These are phyloP conservation scores for Cytospora leucostoma DNA, from an alignment of 2,329 filamentous ascomycete species.

Conservation along the genomic window DNA sequence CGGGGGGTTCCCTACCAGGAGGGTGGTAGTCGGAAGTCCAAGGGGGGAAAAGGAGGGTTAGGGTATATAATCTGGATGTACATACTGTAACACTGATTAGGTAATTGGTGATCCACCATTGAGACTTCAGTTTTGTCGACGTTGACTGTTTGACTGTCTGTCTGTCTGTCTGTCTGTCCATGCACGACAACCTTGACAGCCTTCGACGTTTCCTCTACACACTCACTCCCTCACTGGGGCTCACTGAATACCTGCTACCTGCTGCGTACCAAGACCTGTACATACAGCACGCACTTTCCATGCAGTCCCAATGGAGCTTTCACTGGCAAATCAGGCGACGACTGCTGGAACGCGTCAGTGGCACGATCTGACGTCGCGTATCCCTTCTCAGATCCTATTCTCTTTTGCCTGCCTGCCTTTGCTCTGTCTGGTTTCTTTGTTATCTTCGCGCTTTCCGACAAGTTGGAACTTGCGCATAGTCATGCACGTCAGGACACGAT, in stretches of 20 bases:
- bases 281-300: neutral
- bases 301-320: neutral
- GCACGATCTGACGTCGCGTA: conserved; percentile 8
- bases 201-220: neutral
- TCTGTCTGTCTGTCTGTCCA: too few relatives aligned
- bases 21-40: too few relatives aligned
- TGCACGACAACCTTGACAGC: neutral
- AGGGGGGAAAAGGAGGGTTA: too few relatives aligned
- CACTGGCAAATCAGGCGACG: neutral
- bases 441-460: conserved; percentile 12
- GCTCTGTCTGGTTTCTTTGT: neutral
- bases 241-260: neutral
- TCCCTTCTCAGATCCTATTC: neutral
- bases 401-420: neutral
- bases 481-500: conserved; percentile 6
- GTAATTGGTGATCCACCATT: neutral
- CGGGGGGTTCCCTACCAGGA: too few relatives aligned
- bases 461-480: conserved; percentile 6
- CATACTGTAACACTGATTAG: neutral
- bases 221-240: neutral
- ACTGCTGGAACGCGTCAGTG: neutral
- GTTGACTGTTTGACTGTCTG: too few relatives aligned
- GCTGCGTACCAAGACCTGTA: neutral
- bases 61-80: neutral
- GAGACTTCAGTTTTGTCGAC: neutral